Conservation (phyloP, 805 yeast genomes). For the Pichia thaimueangensis region DNA sequence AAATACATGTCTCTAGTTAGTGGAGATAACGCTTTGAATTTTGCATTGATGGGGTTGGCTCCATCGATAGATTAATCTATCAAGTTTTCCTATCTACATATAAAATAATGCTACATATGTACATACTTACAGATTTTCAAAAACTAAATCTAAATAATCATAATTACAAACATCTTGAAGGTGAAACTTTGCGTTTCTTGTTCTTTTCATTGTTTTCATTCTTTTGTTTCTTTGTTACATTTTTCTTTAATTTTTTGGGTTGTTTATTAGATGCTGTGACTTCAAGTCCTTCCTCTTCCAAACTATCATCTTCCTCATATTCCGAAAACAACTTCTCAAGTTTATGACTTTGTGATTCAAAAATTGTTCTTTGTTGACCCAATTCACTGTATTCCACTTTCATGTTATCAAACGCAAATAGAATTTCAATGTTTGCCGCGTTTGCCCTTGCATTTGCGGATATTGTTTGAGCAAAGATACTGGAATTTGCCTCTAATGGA, state of each 20-base stretch:
- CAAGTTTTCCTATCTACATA: no score
- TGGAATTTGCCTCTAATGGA: constrained; percentile 19
- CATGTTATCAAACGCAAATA: constrained; percentile 66
- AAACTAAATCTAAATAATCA: neutral
- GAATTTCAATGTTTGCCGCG: constrained; percentile 25
- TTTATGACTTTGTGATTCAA: constrained; percentile 26
- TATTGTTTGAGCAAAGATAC: constrained; percentile 18
- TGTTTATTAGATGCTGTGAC: neutral
- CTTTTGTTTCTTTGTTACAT: no score
- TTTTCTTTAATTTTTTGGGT: constrained; percentile 2
- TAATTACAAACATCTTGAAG: neutral
- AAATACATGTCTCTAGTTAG: constrained; percentile 60
- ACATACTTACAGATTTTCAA: neutral
- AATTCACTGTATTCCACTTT: constrained; percentile 40
- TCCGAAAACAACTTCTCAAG: constrained; percentile 22
- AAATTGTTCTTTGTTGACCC: constrained; percentile 26
- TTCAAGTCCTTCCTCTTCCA: neutral
- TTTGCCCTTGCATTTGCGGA: constrained; percentile 20
- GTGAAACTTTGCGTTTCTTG: constrained; percentile 1
- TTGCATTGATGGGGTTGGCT: constrained; percentile 72
- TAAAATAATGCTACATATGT: neutral
- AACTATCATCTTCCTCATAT: constrained; percentile 17
- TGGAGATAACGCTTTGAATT: constrained; percentile 52
- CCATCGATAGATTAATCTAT: constrained; percentile 34
- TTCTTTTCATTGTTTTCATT: neutral